Base-by-base conservation (phyloP, 2,329 filamentous ascomycete species). In the Exophiala alcalophila region DNA sequence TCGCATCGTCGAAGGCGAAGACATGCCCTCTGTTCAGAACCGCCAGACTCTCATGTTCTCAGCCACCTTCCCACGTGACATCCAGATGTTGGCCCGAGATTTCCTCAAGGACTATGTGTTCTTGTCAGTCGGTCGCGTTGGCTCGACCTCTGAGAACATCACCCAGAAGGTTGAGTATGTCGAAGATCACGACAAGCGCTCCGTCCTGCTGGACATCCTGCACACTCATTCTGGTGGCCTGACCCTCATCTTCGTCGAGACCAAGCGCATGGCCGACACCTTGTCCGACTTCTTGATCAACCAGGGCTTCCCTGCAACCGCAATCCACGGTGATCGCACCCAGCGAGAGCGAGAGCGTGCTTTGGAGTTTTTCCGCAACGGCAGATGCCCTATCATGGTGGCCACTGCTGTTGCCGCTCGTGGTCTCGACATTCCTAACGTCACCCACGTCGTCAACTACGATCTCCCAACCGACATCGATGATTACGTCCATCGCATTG, bases 31-130 rank as follows among this genome's bases (percentile, higher is more conserved):
- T 39, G 86, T 91, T 49, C 73, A 81, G 55, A 74, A 78, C 59
- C 90, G 92, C 63, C 92, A 98, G 72, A 98, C 92, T 41, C 91
- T 98, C 76, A 98, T 98, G 92, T 98, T 98, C 69, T 98, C 92
- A 27, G 92, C 92, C 67, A 98, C 92, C 50, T 98, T 98, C 80
- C 92, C 92, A 49, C 88, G 91, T 59, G 92, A 98, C 67, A 98
- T 98, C 45, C 92, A 98, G 77, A 94, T 97, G 86, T 84, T 98
- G 47, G 92, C 92, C 49, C 85, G 92, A 62, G 92, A 98, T 67
- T 98, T 98, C 80, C 74, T 98, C 65, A 96, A 94, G 77, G 92
- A 98, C 65, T 98, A 98, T 73, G 83, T 98, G 62, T 98, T 98
- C 81, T 78, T 98, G 61, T 98, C 92, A 11, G 92, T 98, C 57